These are phyloP conservation scores for Rhizophagus sp. DNA, from an alignment of 192 early-diverging fungal genomes.

Conservation along the genomic window DNA sequence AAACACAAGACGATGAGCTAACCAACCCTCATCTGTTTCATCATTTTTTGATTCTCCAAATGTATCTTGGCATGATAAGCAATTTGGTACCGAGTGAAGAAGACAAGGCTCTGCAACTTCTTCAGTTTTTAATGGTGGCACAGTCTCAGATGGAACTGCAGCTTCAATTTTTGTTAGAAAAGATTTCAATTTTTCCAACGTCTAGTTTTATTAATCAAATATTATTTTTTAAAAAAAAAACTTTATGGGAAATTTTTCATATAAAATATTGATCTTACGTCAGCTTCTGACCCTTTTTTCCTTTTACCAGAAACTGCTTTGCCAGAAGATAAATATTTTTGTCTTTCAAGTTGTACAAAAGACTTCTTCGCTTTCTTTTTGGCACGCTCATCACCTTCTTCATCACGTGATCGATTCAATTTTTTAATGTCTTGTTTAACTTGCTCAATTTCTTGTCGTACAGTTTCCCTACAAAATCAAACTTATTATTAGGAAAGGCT, in stretches of 20 bases:
- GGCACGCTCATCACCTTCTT: slow-evolving; percentile 33
- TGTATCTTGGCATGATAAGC: slow-evolving; percentile 67
- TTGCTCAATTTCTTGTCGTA: slow-evolving; percentile 62
- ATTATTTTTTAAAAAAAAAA: neutral
- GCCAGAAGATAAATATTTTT: slow-evolving; percentile 44
- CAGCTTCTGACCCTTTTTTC: slow-evolving; percentile 34
- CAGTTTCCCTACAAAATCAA: slow-evolving; percentile 25
- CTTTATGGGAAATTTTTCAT: neutral
- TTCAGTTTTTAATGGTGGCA: slow-evolving; percentile 25
- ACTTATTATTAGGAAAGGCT: too few species aligned
- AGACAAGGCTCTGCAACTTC: slow-evolving; percentile 55
- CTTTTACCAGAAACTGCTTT: slow-evolving; percentile 35
- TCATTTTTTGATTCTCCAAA: slow-evolving; percentile 46
- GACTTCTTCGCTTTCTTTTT: slow-evolving; percentile 41
- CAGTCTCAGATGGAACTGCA: slow-evolving; percentile 16
- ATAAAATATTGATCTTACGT: slow-evolving; percentile 32
- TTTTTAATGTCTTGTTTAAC: slow-evolving; percentile 66
- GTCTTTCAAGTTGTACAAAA: slow-evolving; percentile 49
- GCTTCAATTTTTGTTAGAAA: slow-evolving; percentile 56
- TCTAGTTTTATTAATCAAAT: neutral
- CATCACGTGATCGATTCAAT: slow-evolving; percentile 45
- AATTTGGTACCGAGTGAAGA: slow-evolving; percentile 69
- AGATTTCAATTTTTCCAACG: slow-evolving; percentile 54
- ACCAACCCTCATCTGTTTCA: slow-evolving; percentile 66
- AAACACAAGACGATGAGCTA: slow-evolving; percentile 76